phyloP scores from a whole-genome alignment of 2,329 filamentous ascomycete genomes.

The Neobulgaria alba region DNA sequence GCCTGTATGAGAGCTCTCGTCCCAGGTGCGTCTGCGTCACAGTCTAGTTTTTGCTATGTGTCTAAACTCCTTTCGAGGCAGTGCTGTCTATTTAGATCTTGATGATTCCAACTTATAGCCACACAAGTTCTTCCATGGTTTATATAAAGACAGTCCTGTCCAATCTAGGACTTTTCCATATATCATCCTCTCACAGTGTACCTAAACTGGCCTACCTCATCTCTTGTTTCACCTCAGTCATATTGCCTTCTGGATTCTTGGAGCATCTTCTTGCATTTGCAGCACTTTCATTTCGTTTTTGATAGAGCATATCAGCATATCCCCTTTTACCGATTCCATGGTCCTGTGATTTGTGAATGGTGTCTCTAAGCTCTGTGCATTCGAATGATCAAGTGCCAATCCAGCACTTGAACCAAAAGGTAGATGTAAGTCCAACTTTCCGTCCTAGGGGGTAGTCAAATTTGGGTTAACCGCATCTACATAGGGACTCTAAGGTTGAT shows the following conservation, averaged over 20 bases:
- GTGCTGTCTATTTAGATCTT: not conserved
- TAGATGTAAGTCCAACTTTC: constrained; percentile 21
- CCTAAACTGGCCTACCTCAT: no score
- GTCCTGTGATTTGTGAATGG: constrained; percentile 3
- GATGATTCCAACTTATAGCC: no score
- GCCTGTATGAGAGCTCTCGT: not conserved
- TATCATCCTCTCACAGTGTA: not conserved
- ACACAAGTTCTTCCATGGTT: no score
- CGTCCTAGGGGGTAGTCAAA: not conserved
- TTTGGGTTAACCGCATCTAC: not conserved
- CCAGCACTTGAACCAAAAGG: constrained; percentile 8
- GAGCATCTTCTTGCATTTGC: no score
- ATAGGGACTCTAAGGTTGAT: not conserved
- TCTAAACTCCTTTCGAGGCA: not conserved
- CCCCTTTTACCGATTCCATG: no score
- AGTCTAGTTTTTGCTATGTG: not conserved
- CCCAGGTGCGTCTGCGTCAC: not conserved
- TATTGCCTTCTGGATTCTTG: no score
- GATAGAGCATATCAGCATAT: no score
- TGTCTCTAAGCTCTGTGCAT: constrained; percentile 2
- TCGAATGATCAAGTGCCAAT: constrained; percentile 5
- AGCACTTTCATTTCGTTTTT: no score
- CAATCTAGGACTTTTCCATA: not conserved
- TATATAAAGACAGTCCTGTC: not conserved
- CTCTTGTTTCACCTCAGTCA: no score